Evolutionary conservation across 2,329 filamentous ascomycete species (phyloP), one percentile per base, ranked within the genome.

Genomic region (Nemania diffusa): DNA sequence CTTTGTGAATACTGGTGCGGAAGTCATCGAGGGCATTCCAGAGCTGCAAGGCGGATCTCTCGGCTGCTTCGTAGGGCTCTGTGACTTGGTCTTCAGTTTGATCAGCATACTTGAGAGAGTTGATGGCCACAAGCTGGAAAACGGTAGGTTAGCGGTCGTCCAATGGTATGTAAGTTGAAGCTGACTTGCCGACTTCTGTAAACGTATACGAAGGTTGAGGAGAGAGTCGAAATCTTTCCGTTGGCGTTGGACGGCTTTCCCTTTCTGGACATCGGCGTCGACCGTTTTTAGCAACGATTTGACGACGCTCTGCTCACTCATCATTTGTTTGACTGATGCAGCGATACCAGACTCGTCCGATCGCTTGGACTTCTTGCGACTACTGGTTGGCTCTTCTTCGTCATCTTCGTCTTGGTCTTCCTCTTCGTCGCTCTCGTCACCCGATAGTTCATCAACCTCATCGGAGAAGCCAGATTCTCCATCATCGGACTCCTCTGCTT

Each of bases 131-230:
- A 15, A 99, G 81, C 69, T 71, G 9, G 27, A 58, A 62, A 11
- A n/a, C 17, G 44, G 29, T 3, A 17, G 3, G 53, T 67, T 26
- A 64, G 55, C 24, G 3, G 15, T 32, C 11, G n/a, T 24, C 20
- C 20, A 20, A n/a, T 50, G 3, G 13, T 22, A 52, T 7, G 9
- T 24, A 22, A 22, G 22, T 27, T 20, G 5, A 29, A 11, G 20
- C 24, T 42, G 17, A 67, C 69, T 67, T 71, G 63, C 69, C 1
- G 92, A 93, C 79, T 97, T 98, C 79, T 99, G 97, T 20, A 99
- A 82, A 68, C 95, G 92, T 76, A 99, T 97, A 22, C 96, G 90
- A 15, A 94, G 87, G 80, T 97, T 97, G 34, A 99, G 86, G 0
- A 98, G 87, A 0, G 92, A 88, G 73, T 98, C 95, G 75, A 97